A percentile compares a stretch with the other conserved stretches of the same genome.
Evolutionary conservation across 192 early-diverging fungal genomes (phyloP).

Genomic region (Umbelopsis ramanniana): DNA sequence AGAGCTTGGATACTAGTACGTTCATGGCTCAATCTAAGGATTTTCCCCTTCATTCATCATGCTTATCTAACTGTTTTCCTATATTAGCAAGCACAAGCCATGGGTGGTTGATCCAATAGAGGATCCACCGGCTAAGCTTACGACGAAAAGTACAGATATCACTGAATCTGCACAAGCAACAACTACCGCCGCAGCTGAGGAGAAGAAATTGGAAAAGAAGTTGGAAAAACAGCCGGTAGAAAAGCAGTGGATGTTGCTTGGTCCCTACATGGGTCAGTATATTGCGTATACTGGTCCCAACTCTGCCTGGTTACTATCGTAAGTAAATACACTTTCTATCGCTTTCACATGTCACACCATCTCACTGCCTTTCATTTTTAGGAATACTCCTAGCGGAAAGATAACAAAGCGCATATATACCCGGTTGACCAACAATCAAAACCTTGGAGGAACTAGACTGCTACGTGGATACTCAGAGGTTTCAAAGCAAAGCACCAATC

Average conservation of each 20-base stretch:
- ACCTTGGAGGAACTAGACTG: slow-evolving; percentile 70
- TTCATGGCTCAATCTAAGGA: background rate
- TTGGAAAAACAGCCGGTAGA: slow-evolving; percentile 41
- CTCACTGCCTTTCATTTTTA: background rate
- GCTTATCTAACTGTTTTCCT: background rate
- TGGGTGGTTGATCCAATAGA: slow-evolving; percentile 19
- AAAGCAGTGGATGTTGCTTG: slow-evolving; percentile 78
- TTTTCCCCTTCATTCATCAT: background rate
- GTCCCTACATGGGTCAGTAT: slow-evolving; percentile 78
- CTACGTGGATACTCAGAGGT: slow-evolving; percentile 79
- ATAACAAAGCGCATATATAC: slow-evolving; percentile 59
- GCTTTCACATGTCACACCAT: background rate
- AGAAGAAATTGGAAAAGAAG: slow-evolving; percentile 37
- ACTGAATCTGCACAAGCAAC: background rate
- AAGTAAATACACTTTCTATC: slow-evolving; percentile 21
- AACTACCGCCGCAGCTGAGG: slow-evolving; percentile 22
- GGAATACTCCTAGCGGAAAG: slow-evolving; percentile 41
- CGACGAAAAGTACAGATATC: slow-evolving; percentile 6
- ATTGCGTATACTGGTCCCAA: slow-evolving; percentile 68
- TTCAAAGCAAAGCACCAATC: slow-evolving; percentile 51
- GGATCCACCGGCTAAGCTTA: slow-evolving; percentile 5
- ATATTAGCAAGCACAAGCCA: slow-evolving; percentile 38
- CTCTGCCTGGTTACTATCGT: slow-evolving; percentile 64
- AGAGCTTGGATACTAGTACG: slow-evolving; percentile 77
- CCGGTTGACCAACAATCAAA: slow-evolving; percentile 54